Evolutionary conservation across 768 basidiomycete genomes (phyloP).

Genomic region (Xerocomus spinulosus): DNA sequence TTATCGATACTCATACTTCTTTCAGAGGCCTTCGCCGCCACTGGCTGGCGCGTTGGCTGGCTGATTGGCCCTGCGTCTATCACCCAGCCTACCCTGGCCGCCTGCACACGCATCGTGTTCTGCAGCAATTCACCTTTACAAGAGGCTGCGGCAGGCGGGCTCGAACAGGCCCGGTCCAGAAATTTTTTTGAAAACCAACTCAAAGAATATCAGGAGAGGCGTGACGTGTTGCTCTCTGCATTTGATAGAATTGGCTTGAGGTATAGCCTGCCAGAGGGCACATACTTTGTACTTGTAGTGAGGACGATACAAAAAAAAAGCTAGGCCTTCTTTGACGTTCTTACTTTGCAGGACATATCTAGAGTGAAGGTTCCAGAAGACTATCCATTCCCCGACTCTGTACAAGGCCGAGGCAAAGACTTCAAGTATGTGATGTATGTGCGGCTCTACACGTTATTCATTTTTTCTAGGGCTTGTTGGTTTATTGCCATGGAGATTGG

Average conservation of each 20-base stretch:
- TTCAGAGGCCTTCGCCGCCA: constrained; percentile 93
- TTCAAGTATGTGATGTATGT: constrained; percentile 55
- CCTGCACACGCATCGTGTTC: constrained; percentile 91
- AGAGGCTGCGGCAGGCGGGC: constrained; percentile 86
- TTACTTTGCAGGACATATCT: constrained; percentile 60
- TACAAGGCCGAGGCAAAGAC: constrained; percentile 79
- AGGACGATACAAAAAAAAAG: constrained; percentile 20
- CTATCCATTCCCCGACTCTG: constrained; percentile 73
- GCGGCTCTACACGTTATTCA: constrained; percentile 7
- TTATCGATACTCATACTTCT: neutral
- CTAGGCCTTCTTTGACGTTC: constrained; percentile 3
- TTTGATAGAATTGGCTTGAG: constrained; percentile 80
- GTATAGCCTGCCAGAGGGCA: constrained; percentile 86
- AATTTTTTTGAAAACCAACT: constrained; percentile 76
- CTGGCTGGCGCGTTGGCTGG: constrained; percentile 98
- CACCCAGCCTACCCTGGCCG: constrained; percentile 82
- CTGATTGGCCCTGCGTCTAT: constrained; percentile 82
- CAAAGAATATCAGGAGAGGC: constrained; percentile 75
- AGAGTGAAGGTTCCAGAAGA: constrained; percentile 74
- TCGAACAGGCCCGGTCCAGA: constrained; percentile 71
- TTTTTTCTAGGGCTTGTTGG: constrained; percentile 73
- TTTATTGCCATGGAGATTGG: constrained; percentile 88
- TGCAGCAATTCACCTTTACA: constrained; percentile 93
- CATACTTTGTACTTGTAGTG: constrained; percentile 86
- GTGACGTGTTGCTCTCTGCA: constrained; percentile 66